Evolutionary conservation across 2,329 filamentous ascomycete species (phyloP), one percentile per base, ranked within the genome.

Genomic region (Metarhizium brunneum): DNA sequence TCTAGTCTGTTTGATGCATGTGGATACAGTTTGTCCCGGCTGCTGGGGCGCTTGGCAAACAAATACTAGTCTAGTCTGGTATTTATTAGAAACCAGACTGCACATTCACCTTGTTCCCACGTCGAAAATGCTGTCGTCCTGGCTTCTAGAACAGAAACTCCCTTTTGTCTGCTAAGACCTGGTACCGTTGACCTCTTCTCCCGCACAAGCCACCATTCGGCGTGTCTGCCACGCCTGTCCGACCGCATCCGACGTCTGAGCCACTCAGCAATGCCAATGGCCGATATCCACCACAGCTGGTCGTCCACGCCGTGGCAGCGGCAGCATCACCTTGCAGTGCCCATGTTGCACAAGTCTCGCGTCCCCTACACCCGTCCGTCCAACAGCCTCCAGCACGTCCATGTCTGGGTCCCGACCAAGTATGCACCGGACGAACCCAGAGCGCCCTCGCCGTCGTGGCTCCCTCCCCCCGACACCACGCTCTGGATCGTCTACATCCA

Each of bases 401-500:
- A 58, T 32, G 54, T 58, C 8, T 58, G 56, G 56, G 40, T 55
- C 18, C 53, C 56, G 13, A 8, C 32, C 42, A 7, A 43, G 14
- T 29, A 47, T 52, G 29, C 35, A 45, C 54, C 48, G 25, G 14
- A n/a, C 3, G 10, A 13, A 1, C 29, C 11, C 47, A 16, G 40
- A 48, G 14, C n/a, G 2, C 7, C n/a, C 43, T 50, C 3, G 30
- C 51, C 54, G 8, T 56, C 56, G 13, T 58, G 56, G 56, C 40
- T 57, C 16, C 54, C 56, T 2, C 30, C 55, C 18, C 36, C 51
- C 8, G 14, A 49, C 48, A 49, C 54, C 16, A 25, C 25, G 1
- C 50, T 56, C n/a, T 62, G 60, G 61, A 16, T 63, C 43, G 54
- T 63, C 10, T 62, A 61, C 53, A 59, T 65, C 53, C 64, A 65